Conservation (phyloP, 768 basidiomycete genomes). For the Hericium rajendrae region DNA sequence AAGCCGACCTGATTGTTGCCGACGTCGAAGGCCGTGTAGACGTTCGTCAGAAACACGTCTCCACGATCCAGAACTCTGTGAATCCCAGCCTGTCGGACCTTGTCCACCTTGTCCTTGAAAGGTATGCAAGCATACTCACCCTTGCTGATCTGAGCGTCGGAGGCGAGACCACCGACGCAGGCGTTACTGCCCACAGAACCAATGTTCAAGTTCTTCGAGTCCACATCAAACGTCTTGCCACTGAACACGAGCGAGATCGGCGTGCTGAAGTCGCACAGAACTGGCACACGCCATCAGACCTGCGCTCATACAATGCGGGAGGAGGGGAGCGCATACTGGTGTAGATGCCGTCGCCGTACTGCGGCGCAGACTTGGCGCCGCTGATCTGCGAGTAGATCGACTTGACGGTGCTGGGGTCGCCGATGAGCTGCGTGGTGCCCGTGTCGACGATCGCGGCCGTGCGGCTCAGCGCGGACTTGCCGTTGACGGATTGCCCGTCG, state of each 20-base stretch:
- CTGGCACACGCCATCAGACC: constrained; percentile 6
- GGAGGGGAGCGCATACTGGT: constrained; percentile 5
- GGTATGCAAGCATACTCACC: not conserved
- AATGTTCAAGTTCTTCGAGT: constrained; percentile 19
- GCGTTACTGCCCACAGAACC: constrained; percentile 9
- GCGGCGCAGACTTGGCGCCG: constrained; percentile 9
- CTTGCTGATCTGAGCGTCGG: not conserved
- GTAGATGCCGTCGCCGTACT: constrained; percentile 19
- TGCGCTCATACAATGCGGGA: not conserved
- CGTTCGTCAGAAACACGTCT: constrained; percentile 2
- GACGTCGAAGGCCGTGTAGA: constrained; percentile 9
- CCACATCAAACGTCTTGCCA: constrained; percentile 17
- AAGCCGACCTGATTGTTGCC: constrained; percentile 8
- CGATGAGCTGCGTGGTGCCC: constrained; percentile 24
- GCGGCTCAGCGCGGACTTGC: constrained; percentile 3
- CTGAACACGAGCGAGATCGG: constrained; percentile 21
- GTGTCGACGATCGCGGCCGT: constrained; percentile 19
- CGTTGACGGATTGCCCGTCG: constrained; percentile 6
- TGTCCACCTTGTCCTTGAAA: no score
- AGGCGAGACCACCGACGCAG: constrained; percentile 13
- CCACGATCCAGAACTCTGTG: not conserved
- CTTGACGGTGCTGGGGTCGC: constrained; percentile 13
- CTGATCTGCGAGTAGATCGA: constrained; percentile 20
- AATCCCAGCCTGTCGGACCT: not conserved
- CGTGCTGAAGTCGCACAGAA: constrained; percentile 12